phyloP scores from a whole-genome alignment of 306 rosid species.

The Neltuma alba region DNA sequence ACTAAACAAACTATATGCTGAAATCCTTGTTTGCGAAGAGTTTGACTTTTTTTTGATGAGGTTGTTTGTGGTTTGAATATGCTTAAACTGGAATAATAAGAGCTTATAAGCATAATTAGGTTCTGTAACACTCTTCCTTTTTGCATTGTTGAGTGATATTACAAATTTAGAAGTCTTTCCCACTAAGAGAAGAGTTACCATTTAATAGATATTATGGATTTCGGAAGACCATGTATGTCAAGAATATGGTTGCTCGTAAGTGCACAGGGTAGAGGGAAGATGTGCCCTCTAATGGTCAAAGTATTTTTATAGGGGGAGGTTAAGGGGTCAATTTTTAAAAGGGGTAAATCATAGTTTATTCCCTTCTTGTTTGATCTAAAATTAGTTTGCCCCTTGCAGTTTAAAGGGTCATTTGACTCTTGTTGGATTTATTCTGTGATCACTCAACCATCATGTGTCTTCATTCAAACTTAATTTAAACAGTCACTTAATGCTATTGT shows the following conservation, averaged over 20 bases:
- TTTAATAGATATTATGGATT: not conserved
- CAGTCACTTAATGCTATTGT: not conserved
- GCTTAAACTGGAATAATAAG: not conserved
- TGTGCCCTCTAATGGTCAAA: not conserved
- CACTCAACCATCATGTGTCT: not conserved
- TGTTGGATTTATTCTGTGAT: not conserved
- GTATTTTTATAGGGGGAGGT: not conserved
- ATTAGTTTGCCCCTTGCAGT: not conserved
- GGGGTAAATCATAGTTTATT: not conserved
- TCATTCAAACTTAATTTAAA: not conserved
- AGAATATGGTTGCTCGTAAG: not conserved
- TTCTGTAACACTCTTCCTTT: not conserved
- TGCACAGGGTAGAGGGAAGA: not conserved
- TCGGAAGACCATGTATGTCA: not conserved
- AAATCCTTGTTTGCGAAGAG: conserved; percentile 7
- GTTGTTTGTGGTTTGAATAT: not conserved
- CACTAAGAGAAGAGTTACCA: not conserved
- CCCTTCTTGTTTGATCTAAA: not conserved
- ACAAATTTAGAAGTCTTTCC: not conserved
- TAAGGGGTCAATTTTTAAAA: not conserved
- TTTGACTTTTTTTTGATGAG: not conserved
- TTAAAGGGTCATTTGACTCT: not conserved
- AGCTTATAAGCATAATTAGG: not conserved
- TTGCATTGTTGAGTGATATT: not conserved
- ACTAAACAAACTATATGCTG: not conserved